Evolutionary conservation across 441 rosid species (phyloP).

Genomic region (Viola pubescens): DNA sequence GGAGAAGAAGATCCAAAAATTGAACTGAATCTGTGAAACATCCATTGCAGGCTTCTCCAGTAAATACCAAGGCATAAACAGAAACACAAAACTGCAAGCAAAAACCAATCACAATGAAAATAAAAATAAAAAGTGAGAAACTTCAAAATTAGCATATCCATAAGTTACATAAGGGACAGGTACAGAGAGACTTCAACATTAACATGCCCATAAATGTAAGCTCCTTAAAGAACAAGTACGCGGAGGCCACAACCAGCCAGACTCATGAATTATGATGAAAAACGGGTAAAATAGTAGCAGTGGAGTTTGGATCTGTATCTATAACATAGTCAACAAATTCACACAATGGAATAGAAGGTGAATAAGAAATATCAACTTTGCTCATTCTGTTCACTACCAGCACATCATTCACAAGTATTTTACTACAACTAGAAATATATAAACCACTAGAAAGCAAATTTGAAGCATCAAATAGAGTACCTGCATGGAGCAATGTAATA

Average conservation of each 20-base stretch:
- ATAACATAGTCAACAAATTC: no score
- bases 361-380: no score
- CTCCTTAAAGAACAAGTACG: neutral
- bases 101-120: neutral
- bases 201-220: conserved; percentile 5
- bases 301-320: no score
- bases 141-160: no score
- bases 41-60: conserved; percentile 88
- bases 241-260: neutral
- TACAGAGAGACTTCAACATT: neutral
- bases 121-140: no score
- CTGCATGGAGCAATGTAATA: conserved; percentile 99
- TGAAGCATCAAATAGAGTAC: conserved; percentile 29
- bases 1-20: conserved; percentile 97
- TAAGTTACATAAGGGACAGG: no score
- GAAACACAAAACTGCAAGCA: conserved; percentile 79
- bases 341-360: no score
- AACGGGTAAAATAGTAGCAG: no score
- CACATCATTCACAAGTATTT: neutral
- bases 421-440: no score
- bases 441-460: no score
- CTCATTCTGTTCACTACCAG: neutral
- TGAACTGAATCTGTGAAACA: conserved; percentile 85
- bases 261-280: no score
- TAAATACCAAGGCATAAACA: conserved; percentile 89